These are phyloP conservation scores for Pyrus hybrid DNA, from an alignment of 331 rosid genomes.

Conservation along the genomic window DNA sequence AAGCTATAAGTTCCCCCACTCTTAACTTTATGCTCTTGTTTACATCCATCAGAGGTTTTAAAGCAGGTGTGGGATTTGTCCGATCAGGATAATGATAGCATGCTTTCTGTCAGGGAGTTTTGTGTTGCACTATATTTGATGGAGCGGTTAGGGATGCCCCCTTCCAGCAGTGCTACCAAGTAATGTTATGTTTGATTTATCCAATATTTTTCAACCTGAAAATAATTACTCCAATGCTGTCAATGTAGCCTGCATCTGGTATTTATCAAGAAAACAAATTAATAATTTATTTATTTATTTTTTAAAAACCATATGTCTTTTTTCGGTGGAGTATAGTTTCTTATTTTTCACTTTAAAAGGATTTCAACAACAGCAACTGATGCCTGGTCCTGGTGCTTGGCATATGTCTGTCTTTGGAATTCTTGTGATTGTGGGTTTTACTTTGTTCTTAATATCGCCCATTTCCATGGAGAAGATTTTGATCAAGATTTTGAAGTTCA, in stretches of 20 bases:
- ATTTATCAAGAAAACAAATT: no score
- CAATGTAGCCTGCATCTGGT: no score
- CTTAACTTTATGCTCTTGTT: conserved; percentile 27
- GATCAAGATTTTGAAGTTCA: no score
- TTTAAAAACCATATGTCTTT: no score
- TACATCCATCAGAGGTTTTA: conserved; percentile 75
- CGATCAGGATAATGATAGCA: conserved; percentile 98
- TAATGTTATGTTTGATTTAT: no score
- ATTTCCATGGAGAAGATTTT: background rate
- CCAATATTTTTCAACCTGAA: no score
- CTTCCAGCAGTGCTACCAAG: conserved; percentile 80
- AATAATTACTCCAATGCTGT: no score
- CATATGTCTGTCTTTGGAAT: background rate
- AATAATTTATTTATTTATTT: no score
- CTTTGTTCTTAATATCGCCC: background rate
- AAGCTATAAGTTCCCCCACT: conserved; percentile 17
- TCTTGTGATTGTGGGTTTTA: no score
- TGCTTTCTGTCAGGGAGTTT: conserved; percentile 94
- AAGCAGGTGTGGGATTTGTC: conserved; percentile 99
- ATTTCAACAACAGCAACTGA: conserved; percentile 57
- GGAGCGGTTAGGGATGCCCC: conserved; percentile 72
- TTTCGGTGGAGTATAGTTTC: no score
- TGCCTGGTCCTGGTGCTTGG: conserved; percentile 45
- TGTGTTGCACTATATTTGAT: no score
- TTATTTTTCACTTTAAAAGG: conserved; percentile 29